These are phyloP conservation scores for Phytophthora hybrid DNA, from an alignment of 352 stramenopile genomes.

Conservation along the genomic window DNA sequence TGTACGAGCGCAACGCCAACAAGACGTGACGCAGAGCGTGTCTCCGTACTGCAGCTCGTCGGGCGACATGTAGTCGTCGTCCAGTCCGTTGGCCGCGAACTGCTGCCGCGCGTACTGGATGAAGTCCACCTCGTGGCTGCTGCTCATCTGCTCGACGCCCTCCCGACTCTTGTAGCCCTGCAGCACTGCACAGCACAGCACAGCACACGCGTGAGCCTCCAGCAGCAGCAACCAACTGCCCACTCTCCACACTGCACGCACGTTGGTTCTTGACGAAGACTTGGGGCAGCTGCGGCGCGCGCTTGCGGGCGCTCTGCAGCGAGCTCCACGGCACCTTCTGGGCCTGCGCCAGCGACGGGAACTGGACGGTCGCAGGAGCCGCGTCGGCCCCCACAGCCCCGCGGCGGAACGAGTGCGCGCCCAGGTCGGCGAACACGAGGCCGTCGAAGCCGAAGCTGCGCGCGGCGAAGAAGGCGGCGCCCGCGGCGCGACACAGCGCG, in stretches of 20 bases:
- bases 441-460: constrained; percentile 83
- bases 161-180: constrained; percentile 59
- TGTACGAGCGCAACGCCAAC: background rate
- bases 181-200: constrained; percentile 57
- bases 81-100: constrained; percentile 67
- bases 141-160: constrained; percentile 11
- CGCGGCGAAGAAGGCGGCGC: constrained; percentile 79
- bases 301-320: constrained; percentile 73
- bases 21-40: background rate
- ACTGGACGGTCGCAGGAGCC: constrained; percentile 51
- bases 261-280: constrained; percentile 85
- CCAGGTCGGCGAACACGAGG: constrained; percentile 84
- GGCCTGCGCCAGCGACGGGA: constrained; percentile 62
- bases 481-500: constrained; percentile 57
- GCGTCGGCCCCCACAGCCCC: constrained; percentile 40
- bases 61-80: constrained; percentile 63
- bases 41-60: constrained; percentile 57
- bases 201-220: constrained; percentile 4
- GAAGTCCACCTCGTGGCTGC: constrained; percentile 49
- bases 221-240: background rate
- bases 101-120: constrained; percentile 62
- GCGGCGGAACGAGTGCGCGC: constrained; percentile 69
- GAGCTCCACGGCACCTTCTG: constrained; percentile 66
- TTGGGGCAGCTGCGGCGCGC: constrained; percentile 70
- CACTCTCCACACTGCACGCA: constrained; percentile 35